Base-by-base conservation (phyloP, 2,329 filamentous ascomycete species). In the Scorias spongiosa region DNA sequence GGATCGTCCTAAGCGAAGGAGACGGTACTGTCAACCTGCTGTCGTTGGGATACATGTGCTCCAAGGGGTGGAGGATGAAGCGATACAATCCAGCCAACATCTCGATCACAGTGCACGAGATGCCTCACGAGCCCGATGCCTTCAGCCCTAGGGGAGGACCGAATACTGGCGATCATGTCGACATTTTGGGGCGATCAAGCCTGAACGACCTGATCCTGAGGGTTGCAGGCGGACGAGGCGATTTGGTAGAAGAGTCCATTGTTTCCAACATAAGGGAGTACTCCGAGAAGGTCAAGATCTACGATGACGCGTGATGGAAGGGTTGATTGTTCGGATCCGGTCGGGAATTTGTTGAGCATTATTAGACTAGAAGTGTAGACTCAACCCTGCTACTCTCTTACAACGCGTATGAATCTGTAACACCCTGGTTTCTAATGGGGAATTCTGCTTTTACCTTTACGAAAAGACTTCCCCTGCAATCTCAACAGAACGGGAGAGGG, bases 1-100 rank as follows among this genome's bases (percentile, higher is more conserved):
- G 91, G 18, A 86, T 98, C n/a, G 72, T 93, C 29, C 81, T 95
- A 72, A 89, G 89, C 32, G 91, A 96, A 62, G 91, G 91, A 3
- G 91, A 98, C 54, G 91, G 91, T 1, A 98, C 91, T 0, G 91
- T 98, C 37, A 93, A 88, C 51, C 64, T 98, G n/a, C 66, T 98
- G 10, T 93, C 84, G 53, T 78, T 79, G 1, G 91, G 89, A 2
- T 98, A 96, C 61, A 96, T 98, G 91, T 98, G 91, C 62, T 82
- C 86, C 53, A 86, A 81, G 55, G 91, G 91, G 2, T 98, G 91
- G 91, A 79, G 80, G 46, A 83, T 95, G 63, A 87, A 86, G 63
- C 75, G 91, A 30, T 98, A 93, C 61, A 98, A 98, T 56, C 91
- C 91, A 0, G 82, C 86, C 0, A 80, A 81, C 2, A 74, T 81